Evolutionary conservation across 2,329 filamentous ascomycete genomes (phyloP).

Genomic region (Pseudogymnoascus sp.): DNA sequence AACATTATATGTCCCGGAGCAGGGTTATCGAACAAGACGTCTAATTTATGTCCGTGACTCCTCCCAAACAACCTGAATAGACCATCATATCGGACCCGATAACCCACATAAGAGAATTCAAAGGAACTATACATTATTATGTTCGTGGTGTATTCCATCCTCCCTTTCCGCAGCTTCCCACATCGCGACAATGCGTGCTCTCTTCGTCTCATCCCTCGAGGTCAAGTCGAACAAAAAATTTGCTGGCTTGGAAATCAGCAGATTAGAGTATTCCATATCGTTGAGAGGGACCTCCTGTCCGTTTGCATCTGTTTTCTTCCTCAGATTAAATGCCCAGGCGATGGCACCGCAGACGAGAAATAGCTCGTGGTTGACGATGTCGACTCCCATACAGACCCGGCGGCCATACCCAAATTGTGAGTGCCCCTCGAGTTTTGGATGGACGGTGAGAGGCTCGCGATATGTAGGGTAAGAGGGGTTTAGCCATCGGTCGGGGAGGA

Average conservation of each 20-base stretch:
- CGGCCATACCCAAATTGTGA: constrained; percentile 58
- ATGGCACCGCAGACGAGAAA: constrained; percentile 40
- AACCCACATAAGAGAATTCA: not conserved
- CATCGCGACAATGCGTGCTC: constrained; percentile 29
- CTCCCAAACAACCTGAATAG: not conserved
- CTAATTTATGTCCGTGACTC: not conserved
- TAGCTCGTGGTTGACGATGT: constrained; percentile 53
- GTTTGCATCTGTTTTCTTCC: constrained; percentile 16
- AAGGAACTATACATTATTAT: not conserved
- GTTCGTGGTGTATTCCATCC: not conserved
- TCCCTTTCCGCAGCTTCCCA: constrained; percentile 7
- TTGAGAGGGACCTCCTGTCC: constrained; percentile 17
- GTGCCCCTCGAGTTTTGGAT: constrained; percentile 55
- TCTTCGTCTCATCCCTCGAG: constrained; percentile 34
- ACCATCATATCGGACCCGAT: not conserved
- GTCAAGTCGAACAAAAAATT: constrained; percentile 39
- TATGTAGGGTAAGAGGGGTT: constrained; percentile 55
- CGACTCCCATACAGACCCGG: constrained; percentile 53
- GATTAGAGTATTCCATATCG: constrained; percentile 17
- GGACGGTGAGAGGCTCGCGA: constrained; percentile 54
- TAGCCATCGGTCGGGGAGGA: constrained; percentile 54
- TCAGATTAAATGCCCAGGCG: constrained; percentile 42
- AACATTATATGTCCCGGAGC: not conserved
- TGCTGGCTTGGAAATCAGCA: constrained; percentile 40
- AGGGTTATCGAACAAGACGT: not conserved